These are phyloP conservation scores for Gorgonomyces haynaldii DNA, from an alignment of 192 early-diverging fungal species.

Conservation along the genomic window DNA sequence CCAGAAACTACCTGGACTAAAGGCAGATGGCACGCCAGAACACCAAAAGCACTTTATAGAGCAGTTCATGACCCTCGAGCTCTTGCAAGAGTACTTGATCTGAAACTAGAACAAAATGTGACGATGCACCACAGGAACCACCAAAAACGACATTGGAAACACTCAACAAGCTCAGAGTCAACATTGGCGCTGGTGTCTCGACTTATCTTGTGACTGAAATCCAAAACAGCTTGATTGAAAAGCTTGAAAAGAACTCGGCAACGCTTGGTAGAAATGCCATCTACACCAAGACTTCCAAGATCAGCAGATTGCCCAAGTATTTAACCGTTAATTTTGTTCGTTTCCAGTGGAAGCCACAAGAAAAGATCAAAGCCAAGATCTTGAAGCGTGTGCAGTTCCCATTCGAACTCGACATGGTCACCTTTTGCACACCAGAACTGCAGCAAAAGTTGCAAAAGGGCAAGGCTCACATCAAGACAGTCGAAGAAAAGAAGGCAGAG, in stretches of 20 bases:
- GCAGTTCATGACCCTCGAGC: conserved; percentile 65
- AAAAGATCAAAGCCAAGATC: conserved; percentile 80
- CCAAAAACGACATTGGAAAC: conserved; percentile 46
- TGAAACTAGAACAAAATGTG: conserved; percentile 49
- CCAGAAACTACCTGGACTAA: conserved; percentile 43
- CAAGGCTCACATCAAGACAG: conserved; percentile 45
- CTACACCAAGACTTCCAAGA: conserved; percentile 63
- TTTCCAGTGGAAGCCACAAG: conserved; percentile 86
- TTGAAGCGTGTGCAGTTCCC: conserved; percentile 92
- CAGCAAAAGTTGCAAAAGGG: conserved; percentile 53
- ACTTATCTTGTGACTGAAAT: conserved; percentile 72
- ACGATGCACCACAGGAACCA: conserved; percentile 68
- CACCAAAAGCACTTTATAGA: conserved; percentile 52
- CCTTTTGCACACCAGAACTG: conserved; percentile 76
- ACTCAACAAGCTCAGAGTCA: conserved; percentile 65
- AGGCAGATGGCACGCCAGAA: conserved; percentile 17
- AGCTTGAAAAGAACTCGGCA: conserved; percentile 81
- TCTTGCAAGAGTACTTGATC: background rate
- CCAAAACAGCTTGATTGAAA: conserved; percentile 56
- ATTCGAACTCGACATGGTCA: conserved; percentile 76
- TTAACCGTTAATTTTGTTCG: conserved; percentile 84
- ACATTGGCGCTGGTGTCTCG: conserved; percentile 49
- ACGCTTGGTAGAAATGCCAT: conserved; percentile 65
- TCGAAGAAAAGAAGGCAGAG: conserved; percentile 54
- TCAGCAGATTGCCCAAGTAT: conserved; percentile 79